phyloP scores from a whole-genome alignment of 2,329 filamentous ascomycete genomes.

The Domatiomyces catenatus region DNA sequence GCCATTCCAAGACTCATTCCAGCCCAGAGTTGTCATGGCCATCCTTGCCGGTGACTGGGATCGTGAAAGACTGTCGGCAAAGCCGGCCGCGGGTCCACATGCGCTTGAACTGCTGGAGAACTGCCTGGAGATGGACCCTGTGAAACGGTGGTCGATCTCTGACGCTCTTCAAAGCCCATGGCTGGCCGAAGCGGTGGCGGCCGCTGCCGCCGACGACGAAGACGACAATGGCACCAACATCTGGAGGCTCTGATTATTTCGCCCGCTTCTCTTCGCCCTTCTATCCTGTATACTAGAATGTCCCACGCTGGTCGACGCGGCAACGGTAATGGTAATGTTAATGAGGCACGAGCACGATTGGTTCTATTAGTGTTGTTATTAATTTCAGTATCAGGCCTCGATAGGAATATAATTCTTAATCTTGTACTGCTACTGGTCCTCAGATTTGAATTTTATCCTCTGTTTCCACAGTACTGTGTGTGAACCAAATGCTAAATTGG shows the following conservation, averaged over 20 bases:
- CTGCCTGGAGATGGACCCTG: conserved; percentile 43
- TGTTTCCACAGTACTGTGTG: too few relatives aligned
- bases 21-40: conserved; percentile 42
- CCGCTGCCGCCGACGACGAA: conserved; percentile 7
- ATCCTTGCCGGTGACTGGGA: conserved; percentile 48
- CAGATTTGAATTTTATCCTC: too few relatives aligned
- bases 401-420: not conserved
- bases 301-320: not conserved
- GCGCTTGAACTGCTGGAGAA: conserved; percentile 43
- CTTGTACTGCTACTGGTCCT: too few relatives aligned
- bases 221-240: not conserved
- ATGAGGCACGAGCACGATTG: not conserved
- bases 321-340: not conserved
- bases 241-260: not conserved
- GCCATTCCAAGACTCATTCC: conserved; percentile 47
- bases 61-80: conserved; percentile 15
- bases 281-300: not conserved
- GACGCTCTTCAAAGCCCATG: conserved; percentile 41
- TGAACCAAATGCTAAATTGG: too few relatives aligned
- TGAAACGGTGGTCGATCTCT: conserved; percentile 41
- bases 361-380: not conserved
- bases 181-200: conserved; percentile 28
- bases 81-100: conserved; percentile 20
- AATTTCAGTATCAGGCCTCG: not conserved
- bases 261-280: not conserved